Base-by-base conservation (phyloP, 2,329 filamentous ascomycete genomes). In the Beauveria scarabaeidicola region DNA sequence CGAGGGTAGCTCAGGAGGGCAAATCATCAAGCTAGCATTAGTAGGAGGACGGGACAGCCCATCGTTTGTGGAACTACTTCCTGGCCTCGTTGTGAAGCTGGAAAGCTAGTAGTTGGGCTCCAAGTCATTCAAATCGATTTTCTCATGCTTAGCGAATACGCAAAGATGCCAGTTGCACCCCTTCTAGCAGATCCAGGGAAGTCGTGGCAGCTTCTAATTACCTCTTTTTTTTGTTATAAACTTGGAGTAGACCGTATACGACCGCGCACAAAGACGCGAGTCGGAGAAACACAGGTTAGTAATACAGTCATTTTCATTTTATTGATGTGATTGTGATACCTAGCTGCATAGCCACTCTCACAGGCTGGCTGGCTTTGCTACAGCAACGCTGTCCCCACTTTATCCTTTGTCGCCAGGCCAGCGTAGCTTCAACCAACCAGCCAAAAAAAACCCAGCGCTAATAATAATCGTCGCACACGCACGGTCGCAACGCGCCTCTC, bases 51-150 rank as follows among this genome's bases (percentile, higher is more conserved):
- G 27, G 10, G 15, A 48, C 4, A 62, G 64, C 7, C 65, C 64
- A 5, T 58, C 63, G 2, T 62, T 60, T 9, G 53, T 67, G 11
- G 65, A 65, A 58, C 9, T 66, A 15, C 44, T 67, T 7, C 63
- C 66, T 1, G 62, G 60, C 3, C 46, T 67, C 47, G 53, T 62
- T 3, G 40, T 66, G 1, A 61, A 64, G 21, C 29, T 67, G 25
- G 64, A 66, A 21, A 53, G 13, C 4, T 43, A 29, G 43, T 23
- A 6, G 9, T 7, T 23, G 13, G 2, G 10, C 15, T 15, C 3
- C 13, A 15, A 36, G 13, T 36, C 32, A 36, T 36, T 6, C n/a
- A 6, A 36, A 2, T 11, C 13, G 32, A 36, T 36, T 36, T 36
- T 10, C 13, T 15, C 11, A 36, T 36, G 15, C 2, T 32, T 5